A percentile compares a stretch with the other conserved stretches of the same genome.
Evolutionary conservation across 345 rosid genomes (phyloP).

Genomic region (Citropsis articulata): DNA sequence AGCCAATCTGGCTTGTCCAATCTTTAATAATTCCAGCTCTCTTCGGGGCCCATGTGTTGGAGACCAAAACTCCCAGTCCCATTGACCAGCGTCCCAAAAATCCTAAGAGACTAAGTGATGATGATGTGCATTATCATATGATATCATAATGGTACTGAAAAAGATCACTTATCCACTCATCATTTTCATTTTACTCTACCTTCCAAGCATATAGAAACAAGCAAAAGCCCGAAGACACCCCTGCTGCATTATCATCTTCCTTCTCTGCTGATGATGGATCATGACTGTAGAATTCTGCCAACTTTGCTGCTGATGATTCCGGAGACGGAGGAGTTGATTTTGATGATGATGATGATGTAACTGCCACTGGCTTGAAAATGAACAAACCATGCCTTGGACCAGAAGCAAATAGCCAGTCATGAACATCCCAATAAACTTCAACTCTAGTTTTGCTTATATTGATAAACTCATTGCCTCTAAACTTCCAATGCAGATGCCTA

Average conservation of each 20-base stretch:
- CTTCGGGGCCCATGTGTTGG: slow-evolving; percentile 28
- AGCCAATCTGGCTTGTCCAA: slow-evolving; percentile 23
- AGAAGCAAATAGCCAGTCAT: slow-evolving; percentile 53
- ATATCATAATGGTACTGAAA: not conserved
- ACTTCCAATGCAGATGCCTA: slow-evolving; percentile 58
- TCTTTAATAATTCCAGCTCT: slow-evolving; percentile 30
- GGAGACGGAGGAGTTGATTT: slow-evolving; percentile 19
- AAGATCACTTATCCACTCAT: too few relatives aligned
- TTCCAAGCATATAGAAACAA: slow-evolving; percentile 54
- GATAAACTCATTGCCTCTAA: slow-evolving; percentile 51
- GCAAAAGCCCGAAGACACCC: slow-evolving; percentile 40
- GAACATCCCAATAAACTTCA: slow-evolving; percentile 53
- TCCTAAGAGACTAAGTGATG: not conserved
- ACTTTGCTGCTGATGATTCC: slow-evolving; percentile 12
- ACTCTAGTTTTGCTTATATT: slow-evolving; percentile 30
- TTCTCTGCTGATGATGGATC: slow-evolving; percentile 16
- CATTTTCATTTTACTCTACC: slow-evolving; percentile 23
- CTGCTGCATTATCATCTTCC: slow-evolving; percentile 5
- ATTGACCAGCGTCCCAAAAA: not conserved
- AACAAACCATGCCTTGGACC: slow-evolving; percentile 55
- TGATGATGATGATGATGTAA: slow-evolving; percentile 10
- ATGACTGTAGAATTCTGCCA: slow-evolving; percentile 13
- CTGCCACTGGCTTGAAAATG: slow-evolving; percentile 40
- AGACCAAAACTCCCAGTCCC: not conserved
- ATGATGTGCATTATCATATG: not conserved